A percentile compares a stretch with the other conserved stretches of the same genome.
Evolutionary conservation across 257 asterid genomes (phyloP).

Genomic region (Linderniella brevidens): DNA sequence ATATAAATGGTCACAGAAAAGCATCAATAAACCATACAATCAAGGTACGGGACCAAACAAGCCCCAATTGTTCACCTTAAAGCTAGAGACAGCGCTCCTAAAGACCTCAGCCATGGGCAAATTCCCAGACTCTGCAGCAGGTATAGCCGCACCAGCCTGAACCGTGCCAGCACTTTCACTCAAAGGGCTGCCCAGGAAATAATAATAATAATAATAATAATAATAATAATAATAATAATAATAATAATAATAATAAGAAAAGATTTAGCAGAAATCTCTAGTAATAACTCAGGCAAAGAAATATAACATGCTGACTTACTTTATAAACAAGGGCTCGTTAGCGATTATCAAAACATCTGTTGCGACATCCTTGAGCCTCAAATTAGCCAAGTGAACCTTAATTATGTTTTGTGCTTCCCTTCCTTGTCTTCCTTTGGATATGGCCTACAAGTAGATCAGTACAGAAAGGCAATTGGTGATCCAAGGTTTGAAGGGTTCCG

Average conservation of each 20-base stretch:
- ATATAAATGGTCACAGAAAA: too few relatives aligned
- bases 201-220: background rate
- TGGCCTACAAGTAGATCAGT: constrained; percentile 25
- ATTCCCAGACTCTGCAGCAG: constrained; percentile 53
- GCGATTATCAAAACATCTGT: constrained; percentile 78
- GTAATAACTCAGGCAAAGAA: background rate
- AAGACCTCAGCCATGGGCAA: constrained; percentile 75
- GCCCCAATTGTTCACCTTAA: constrained; percentile 74
- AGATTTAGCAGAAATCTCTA: background rate
- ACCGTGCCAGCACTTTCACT: constrained; percentile 67
- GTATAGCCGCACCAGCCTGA: constrained; percentile 61
- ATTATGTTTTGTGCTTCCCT: constrained; percentile 79
- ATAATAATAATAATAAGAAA: too few relatives aligned
- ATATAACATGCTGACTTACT: constrained; percentile 27
- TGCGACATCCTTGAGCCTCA: constrained; percentile 74
- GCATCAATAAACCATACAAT: constrained; percentile 1
- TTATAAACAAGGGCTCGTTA: constrained; percentile 67
- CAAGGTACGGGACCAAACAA: constrained; percentile 43
- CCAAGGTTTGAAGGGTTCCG: too few relatives aligned
- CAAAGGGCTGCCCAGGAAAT: constrained; percentile 38
- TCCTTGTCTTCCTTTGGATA: constrained; percentile 91
- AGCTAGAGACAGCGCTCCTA: constrained; percentile 45
- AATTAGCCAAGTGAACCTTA: constrained; percentile 74
- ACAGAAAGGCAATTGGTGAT: background rate
- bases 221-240: background rate